phyloP scores from a whole-genome alignment of 148 eudicot species.

The Salicornia ramosissima region DNA sequence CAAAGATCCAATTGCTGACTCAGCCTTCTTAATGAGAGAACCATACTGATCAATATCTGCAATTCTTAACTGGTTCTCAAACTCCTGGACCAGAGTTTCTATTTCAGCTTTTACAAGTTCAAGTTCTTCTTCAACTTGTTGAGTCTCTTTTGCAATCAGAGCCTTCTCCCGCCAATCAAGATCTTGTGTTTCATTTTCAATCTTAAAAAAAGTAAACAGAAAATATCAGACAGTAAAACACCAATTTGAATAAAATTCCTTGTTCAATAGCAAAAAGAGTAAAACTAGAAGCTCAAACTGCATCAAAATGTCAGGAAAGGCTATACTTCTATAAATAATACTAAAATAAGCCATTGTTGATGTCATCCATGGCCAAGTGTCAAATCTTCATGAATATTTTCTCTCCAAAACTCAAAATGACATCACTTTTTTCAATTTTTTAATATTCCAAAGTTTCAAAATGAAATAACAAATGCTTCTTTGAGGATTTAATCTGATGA shows the following conservation, averaged over 20 bases:
- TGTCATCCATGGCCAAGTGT: too few relatives aligned
- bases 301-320: not conserved
- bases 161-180: conserved; percentile 68
- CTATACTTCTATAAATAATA: too few relatives aligned
- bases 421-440: too few relatives aligned
- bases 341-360: too few relatives aligned
- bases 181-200: conserved; percentile 60
- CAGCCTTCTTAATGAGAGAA: conserved; percentile 61
- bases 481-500: too few relatives aligned
- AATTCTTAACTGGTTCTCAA: conserved; percentile 50
- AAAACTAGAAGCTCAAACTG: not conserved
- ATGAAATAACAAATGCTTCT: too few relatives aligned
- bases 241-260: not conserved
- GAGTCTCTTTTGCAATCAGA: conserved; percentile 64
- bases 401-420: too few relatives aligned
- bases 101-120: conserved; percentile 49
- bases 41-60: conserved; percentile 38
- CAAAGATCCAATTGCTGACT: conserved; percentile 60
- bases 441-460: too few relatives aligned
- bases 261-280: not conserved
- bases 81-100: conserved; percentile 46
- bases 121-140: conserved; percentile 46
- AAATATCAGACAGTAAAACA: not conserved
- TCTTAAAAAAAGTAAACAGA: conserved; percentile 40
- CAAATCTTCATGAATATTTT: too few relatives aligned